These are phyloP conservation scores for Lablab purpureus DNA, from an alignment of 306 rosid genomes.

Conservation along the genomic window DNA sequence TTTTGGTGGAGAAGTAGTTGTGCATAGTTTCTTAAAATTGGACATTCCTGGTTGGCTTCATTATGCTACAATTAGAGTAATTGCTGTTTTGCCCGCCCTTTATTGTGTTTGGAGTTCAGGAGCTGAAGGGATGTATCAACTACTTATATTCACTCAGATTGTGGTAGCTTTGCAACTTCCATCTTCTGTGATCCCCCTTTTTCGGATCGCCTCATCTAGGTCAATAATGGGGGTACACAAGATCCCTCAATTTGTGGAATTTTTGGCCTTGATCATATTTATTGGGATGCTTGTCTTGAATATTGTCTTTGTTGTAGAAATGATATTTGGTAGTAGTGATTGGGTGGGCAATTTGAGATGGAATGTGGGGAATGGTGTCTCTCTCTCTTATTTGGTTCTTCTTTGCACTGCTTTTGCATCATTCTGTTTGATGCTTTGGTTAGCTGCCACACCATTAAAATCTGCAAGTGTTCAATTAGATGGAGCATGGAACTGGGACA, in stretches of 20 bases:
- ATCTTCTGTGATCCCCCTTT: conserved; percentile 91
- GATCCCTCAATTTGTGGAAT: conserved; percentile 76
- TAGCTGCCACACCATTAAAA: conserved; percentile 85
- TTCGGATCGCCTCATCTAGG: conserved; percentile 83
- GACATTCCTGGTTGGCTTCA: conserved; percentile 97
- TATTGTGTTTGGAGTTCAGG: conserved; percentile 92
- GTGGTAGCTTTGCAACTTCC: conserved; percentile 86
- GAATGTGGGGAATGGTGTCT: conserved; percentile 63
- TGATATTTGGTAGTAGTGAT: conserved; percentile 86
- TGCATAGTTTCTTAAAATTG: conserved; percentile 74
- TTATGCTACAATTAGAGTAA: conserved; percentile 81
- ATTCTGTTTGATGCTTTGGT: conserved; percentile 84
- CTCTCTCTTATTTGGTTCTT: conserved; percentile 64
- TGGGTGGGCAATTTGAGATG: conserved; percentile 82
- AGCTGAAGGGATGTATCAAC: conserved; percentile 91
- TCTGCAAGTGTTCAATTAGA: conserved; percentile 68
- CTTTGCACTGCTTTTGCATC: conserved; percentile 66
- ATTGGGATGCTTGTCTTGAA: conserved; percentile 87
- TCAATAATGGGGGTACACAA: conserved; percentile 84
- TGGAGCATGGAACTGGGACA: conserved; percentile 61
- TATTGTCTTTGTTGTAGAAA: conserved; percentile 75
- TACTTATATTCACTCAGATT: conserved; percentile 84
- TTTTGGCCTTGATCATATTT: conserved; percentile 63
- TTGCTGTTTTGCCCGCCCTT: conserved; percentile 85
- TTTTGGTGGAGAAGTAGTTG: conserved; percentile 76